phyloP scores from a whole-genome alignment of 148 eudicot genomes.

The Chenopodium album region DNA sequence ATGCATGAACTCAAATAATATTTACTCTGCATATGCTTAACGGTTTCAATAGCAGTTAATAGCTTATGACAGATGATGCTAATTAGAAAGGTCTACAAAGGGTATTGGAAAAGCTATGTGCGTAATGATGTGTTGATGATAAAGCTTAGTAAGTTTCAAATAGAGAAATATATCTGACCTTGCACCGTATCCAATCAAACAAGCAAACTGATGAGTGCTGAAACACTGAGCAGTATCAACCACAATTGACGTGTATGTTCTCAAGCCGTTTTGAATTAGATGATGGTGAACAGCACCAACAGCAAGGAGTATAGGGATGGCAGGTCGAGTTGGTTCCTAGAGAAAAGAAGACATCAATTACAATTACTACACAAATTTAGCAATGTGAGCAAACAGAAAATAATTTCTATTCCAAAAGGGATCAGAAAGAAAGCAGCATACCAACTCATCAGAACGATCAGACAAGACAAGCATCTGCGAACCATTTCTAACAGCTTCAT shows the following conservation, averaged over 20 bases:
- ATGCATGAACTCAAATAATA: too few species aligned
- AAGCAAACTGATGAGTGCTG: conserved; percentile 99
- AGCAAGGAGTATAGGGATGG: conserved; percentile 97
- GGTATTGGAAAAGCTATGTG: background rate
- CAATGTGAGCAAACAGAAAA: background rate
- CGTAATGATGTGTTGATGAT: background rate
- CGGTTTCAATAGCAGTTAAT: too few species aligned
- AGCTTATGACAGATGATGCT: too few species aligned
- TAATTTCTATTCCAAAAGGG: background rate
- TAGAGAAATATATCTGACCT: conserved; percentile 49
- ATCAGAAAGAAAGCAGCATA: conserved; percentile 32
- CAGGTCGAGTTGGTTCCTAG: conserved; percentile 95
- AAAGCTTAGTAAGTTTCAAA: conserved; percentile 11
- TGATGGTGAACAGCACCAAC: conserved; percentile 99
- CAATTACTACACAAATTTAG: background rate
- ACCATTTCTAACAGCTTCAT: conserved; percentile 99
- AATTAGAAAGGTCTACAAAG: background rate
- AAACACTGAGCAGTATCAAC: conserved; percentile 99
- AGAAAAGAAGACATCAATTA: conserved; percentile 5
- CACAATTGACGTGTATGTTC: conserved; percentile 93
- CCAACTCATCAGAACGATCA: conserved; percentile 93
- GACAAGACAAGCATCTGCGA: conserved; percentile 88
- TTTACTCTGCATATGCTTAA: too few species aligned
- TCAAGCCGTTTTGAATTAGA: conserved; percentile 91
- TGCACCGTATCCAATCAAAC: conserved; percentile 98